Evolutionary conservation across 148 eudicot species (phyloP), one percentile per base, ranked within the genome.

Genomic region (Hydrangea macrophylla): DNA sequence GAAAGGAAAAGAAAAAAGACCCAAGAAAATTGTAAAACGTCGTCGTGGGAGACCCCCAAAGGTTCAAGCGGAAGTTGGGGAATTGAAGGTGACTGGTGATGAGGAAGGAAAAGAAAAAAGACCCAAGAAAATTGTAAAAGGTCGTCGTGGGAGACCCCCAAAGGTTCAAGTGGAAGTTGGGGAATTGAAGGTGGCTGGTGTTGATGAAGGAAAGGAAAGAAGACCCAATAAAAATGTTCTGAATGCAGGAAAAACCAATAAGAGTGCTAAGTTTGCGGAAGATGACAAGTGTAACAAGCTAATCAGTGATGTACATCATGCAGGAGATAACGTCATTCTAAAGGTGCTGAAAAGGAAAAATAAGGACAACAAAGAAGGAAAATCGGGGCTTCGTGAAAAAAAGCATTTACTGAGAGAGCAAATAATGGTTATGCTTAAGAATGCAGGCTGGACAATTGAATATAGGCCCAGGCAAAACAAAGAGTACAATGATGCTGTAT

Each of bases 361-460:
- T n/a, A n/a, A n/a, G 27, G 62, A 35, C 62, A 71, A 30, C 42
- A 64, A 75, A 65, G 83, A 54, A 20, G 76, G 60, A 76, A 73
- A 62, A 66, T 17, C 15, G 50, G 63, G 55, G 11, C 50, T n/a
- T 6, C 6, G 27, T 27, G 53, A 54, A 15, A 68, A 83, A 61
- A 85, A 89, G 75, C 80, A 87, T 72, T 40, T 68, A 25, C 65
- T 90, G 12, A 82, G 89, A 73, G 78, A 91, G 30, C 84, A 82
- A 74, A 91, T 94, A 45, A 78, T 80, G 7, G 80, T 60, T 12
- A 81, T 91, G 89, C 84, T 94, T 48, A 48, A 28, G 31, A 72
- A 70, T 57, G 89, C 91, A 22, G 99, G 99, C 10, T 94, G 99
- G 99, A 86, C 79, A 61, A 67, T 91, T 71, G 84, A 94, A 32